Evolutionary conservation across 768 basidiomycete genomes (phyloP).

Genomic region (Glaciozyma antarctica): DNA sequence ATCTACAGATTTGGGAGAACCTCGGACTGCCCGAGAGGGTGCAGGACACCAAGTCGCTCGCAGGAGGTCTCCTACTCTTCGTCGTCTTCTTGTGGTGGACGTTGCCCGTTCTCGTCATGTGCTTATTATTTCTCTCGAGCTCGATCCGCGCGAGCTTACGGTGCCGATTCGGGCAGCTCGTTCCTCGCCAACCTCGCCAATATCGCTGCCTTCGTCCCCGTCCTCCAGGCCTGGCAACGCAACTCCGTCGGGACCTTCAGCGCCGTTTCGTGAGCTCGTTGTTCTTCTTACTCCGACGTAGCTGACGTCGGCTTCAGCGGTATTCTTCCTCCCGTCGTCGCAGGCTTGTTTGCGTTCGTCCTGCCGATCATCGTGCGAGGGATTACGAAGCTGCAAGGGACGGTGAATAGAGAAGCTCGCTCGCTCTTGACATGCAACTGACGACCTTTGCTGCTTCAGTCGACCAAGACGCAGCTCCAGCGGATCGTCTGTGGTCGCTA

Average conservation of each 20-base stretch:
- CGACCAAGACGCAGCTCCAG: slow-evolving; percentile 44
- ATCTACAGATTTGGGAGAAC: slow-evolving; percentile 44
- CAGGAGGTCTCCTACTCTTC: slow-evolving; percentile 67
- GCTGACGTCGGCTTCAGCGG: slow-evolving; percentile 1
- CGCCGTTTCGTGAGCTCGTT: slow-evolving; percentile 65
- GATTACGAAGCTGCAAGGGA: slow-evolving; percentile 30
- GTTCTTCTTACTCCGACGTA: background rate
- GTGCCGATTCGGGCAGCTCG: slow-evolving; percentile 36
- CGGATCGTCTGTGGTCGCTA: slow-evolving; percentile 86
- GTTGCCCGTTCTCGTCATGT: slow-evolving; percentile 70
- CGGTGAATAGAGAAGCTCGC: slow-evolving; percentile 18
- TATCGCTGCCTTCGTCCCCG: slow-evolving; percentile 51
- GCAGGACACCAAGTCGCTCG: slow-evolving; percentile 36
- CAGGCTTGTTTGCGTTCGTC: slow-evolving; percentile 64
- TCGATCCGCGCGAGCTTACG: no score
- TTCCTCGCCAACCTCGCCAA: slow-evolving; percentile 71
- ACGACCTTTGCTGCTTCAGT: background rate
- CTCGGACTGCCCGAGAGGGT: slow-evolving; percentile 55
- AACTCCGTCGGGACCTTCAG: slow-evolving; percentile 61
- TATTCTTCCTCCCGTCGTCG: slow-evolving; percentile 82
- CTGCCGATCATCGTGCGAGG: slow-evolving; percentile 80
- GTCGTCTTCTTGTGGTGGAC: slow-evolving; percentile 87
- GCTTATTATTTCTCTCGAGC: background rate
- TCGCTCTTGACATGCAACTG: background rate
- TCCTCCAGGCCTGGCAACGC: slow-evolving; percentile 64